phyloP scores from a whole-genome alignment of 169 alveolate species.

The Cryptosporidium canis region DNA sequence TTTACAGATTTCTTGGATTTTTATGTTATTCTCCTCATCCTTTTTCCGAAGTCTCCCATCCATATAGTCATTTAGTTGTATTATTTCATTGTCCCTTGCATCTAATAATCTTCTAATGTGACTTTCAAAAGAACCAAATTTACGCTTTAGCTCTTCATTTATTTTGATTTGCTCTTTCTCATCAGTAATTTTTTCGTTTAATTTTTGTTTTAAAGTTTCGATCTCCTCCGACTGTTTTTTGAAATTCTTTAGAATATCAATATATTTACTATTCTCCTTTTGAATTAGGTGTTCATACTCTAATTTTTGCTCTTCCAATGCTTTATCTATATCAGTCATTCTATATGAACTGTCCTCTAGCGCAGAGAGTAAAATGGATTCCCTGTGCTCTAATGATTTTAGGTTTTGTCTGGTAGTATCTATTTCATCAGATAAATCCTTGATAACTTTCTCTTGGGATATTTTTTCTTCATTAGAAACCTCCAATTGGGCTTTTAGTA shows the following conservation, averaged over 20 bases:
- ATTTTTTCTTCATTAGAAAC: conserved; percentile 27
- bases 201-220: not conserved
- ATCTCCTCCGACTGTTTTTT: conserved; percentile 51
- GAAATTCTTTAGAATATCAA: conserved; percentile 1
- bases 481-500: conserved; percentile 55
- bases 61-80: conserved; percentile 69
- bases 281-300: conserved; percentile 38
- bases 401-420: conserved; percentile 36
- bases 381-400: conserved; percentile 66
- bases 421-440: conserved; percentile 15
- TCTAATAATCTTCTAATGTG: conserved; percentile 63
- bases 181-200: not conserved
- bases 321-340: conserved; percentile 71
- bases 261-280: conserved; percentile 49
- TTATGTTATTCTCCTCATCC: conserved; percentile 50
- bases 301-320: conserved; percentile 46
- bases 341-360: conserved; percentile 68
- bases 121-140: conserved; percentile 62
- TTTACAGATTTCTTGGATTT: conserved; percentile 58
- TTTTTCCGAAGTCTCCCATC: conserved; percentile 52
- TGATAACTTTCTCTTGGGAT: conserved; percentile 21
- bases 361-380: conserved; percentile 49
- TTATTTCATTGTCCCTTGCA: conserved; percentile 71
- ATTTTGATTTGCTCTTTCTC: conserved; percentile 43
- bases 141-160: conserved; percentile 34